Evolutionary conservation across 2,329 filamentous ascomycete genomes (phyloP).

Genomic region (Monosporascus cannonballus): DNA sequence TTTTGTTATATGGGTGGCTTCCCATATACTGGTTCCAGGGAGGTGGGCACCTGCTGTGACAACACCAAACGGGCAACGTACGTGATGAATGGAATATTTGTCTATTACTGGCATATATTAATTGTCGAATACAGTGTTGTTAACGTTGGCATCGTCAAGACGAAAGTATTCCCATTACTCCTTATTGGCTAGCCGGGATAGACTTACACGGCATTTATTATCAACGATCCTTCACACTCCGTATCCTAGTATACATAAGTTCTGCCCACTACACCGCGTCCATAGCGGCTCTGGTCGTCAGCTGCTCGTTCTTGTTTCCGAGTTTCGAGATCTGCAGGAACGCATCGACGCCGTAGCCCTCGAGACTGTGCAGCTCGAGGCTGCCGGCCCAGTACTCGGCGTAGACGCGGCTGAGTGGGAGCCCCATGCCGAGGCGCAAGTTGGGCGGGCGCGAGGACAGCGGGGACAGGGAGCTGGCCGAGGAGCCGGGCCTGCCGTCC

Average conservation of each 20-base stretch:
- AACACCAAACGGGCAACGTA: no score
- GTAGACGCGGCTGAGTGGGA: constrained; percentile 91
- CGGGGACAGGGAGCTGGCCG: constrained; percentile 50
- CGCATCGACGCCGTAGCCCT: constrained; percentile 92
- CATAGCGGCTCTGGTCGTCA: constrained; percentile 71
- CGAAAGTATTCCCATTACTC: no score
- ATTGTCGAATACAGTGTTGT: no score
- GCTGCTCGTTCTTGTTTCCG: constrained; percentile 95
- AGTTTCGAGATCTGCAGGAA: constrained; percentile 95
- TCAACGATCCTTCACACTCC: no score
- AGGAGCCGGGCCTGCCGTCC: constrained; percentile 7
- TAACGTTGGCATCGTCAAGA: no score
- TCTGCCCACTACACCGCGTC: constrained; percentile 57
- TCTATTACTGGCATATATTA: no score
- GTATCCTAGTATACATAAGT: neutral
- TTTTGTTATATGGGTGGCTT: no score
- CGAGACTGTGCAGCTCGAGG: constrained; percentile 82
- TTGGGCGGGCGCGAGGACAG: constrained; percentile 81
- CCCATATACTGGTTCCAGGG: no score
- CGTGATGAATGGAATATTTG: no score
- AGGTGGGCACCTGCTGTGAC: no score
- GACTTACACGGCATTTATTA: no score
- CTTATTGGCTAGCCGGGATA: no score
- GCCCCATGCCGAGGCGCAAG: constrained; percentile 81
- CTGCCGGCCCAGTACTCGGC: constrained; percentile 97